These are phyloP conservation scores for Avena sativa DNA, from an alignment of 176 grass and related monocot species.

Conservation along the genomic window DNA sequence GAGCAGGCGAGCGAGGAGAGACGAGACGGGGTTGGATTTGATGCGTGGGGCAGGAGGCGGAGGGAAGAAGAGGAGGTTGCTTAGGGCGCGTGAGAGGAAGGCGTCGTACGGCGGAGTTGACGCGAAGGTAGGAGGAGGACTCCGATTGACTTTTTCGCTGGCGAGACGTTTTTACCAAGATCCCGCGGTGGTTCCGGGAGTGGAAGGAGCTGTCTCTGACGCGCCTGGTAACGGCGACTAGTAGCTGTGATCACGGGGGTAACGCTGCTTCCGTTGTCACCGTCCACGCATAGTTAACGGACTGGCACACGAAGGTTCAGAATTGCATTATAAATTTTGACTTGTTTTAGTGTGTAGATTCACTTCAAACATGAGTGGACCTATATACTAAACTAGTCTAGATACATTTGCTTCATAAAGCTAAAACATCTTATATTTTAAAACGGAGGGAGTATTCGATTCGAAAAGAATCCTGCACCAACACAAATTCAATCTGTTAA, in stretches of 20 bases:
- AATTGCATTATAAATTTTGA: too few species aligned
- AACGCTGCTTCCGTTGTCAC: neutral
- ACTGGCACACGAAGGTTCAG: too few species aligned
- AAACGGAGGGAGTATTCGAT: too few species aligned
- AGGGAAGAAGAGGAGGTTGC: conserved; percentile 4
- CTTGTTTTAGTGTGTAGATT: too few species aligned
- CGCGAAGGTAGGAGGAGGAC: conserved; percentile 5
- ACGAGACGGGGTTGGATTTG: neutral
- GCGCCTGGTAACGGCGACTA: neutral
- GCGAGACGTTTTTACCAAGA: neutral
- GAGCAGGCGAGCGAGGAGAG: neutral
- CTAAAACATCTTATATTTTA: too few species aligned
- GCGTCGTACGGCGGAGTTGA: conserved; percentile 37
- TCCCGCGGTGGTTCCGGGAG: neutral
- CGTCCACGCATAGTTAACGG: neutral
- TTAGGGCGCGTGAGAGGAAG: conserved; percentile 12
- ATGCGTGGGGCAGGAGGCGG: neutral
- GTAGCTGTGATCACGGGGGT: neutral
- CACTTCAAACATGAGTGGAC: too few species aligned
- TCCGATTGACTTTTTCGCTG: conserved; percentile 29
- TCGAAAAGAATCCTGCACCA: too few species aligned
- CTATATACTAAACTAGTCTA: too few species aligned
- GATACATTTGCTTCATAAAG: too few species aligned
- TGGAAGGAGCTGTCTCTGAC: neutral
- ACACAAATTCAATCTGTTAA: too few species aligned